These are phyloP conservation scores for Aspergillus carbonarius DNA, from an alignment of 2,329 filamentous ascomycete species.

Conservation along the genomic window DNA sequence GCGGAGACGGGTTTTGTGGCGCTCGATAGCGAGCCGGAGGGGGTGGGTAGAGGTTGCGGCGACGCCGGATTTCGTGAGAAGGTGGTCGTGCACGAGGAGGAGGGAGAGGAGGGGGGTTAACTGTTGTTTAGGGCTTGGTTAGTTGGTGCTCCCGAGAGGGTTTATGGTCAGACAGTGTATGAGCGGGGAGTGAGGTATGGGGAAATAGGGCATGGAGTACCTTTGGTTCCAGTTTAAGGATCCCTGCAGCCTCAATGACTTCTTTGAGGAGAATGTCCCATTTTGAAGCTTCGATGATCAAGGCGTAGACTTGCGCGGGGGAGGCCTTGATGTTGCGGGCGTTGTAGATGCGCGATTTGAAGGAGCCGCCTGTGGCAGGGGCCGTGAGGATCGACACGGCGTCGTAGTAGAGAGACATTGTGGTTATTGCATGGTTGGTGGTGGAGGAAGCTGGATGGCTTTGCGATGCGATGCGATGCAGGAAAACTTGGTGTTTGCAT, in stretches of 20 bases:
- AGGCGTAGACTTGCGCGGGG: conserved; percentile 79
- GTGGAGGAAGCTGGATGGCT: neutral
- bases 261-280: conserved; percentile 86
- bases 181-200: neutral
- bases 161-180: too few relatives aligned
- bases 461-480: conserved; percentile 1
- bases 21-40: conserved; percentile 70
- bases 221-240: conserved; percentile 81
- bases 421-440: conserved; percentile 5
- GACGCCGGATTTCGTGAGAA: conserved; percentile 78
- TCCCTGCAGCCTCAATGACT: conserved; percentile 76
- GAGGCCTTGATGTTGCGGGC: conserved; percentile 73
- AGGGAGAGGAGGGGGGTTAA: conserved; percentile 77
- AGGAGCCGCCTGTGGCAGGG: conserved; percentile 69
- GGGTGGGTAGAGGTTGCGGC: conserved; percentile 78
- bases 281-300: conserved; percentile 84
- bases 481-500: conserved; percentile 20
- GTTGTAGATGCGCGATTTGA: conserved; percentile 81
- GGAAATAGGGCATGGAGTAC: conserved; percentile 46
- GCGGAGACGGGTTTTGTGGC: conserved; percentile 75
- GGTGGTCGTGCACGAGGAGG: conserved; percentile 80
- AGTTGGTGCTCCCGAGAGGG: conserved; percentile 27
- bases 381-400: conserved; percentile 71
- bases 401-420: conserved; percentile 95
- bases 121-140: conserved; percentile 50